Base-by-base conservation (phyloP, 2,329 filamentous ascomycete species). In the Ophiostoma tasmaniense region DNA sequence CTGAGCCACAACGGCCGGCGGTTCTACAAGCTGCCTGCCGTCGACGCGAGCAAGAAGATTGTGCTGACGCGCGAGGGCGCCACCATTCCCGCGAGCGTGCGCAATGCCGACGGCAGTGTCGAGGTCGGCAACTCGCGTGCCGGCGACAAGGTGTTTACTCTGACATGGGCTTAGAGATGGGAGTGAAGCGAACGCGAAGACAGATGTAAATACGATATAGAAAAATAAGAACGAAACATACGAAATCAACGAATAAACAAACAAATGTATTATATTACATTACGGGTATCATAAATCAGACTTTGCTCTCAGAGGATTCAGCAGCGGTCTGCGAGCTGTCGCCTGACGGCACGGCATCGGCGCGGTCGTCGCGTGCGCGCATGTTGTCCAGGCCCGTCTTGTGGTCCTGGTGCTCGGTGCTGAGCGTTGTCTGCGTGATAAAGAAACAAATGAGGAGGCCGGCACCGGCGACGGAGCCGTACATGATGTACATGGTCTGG, bases 401-500 rank as follows among this genome's bases (percentile, higher is more conserved):
- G 74, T 86, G 82, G 76, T 86, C 85, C 45, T 81, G 79, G 70
- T 88, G 85, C 37, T 84, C 79, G 72, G 82, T 84, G 77, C 81
- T 86, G 68, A 88, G 78, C 71, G 79, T 80, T 67, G 79, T 80
- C 72, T 83, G 81, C 45, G 79, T 76, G 66, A 88, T 77, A 39
- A 84, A 80, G 37, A 83, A 74, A 65, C 82, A 81, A 30, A 82
- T 73, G 4, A 83, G 35, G 10, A 87, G 74, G 0, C 83, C 85
- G 0, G 82, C 67, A 1, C 76, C 83, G 0, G 82, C 78, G 65
- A 86, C 79, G 25, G 78, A 81, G 0, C n/a, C 62, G 72, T 84
- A 87, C 70, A 87, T 80, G 67, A 86, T 85, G 73, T 81, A 88
- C 85, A 88, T 87, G 69, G 80, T 83, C 66, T 79, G 78, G 71